phyloP scores from a whole-genome alignment of 768 basidiomycete genomes.

The Amanita pseudoporphyria region DNA sequence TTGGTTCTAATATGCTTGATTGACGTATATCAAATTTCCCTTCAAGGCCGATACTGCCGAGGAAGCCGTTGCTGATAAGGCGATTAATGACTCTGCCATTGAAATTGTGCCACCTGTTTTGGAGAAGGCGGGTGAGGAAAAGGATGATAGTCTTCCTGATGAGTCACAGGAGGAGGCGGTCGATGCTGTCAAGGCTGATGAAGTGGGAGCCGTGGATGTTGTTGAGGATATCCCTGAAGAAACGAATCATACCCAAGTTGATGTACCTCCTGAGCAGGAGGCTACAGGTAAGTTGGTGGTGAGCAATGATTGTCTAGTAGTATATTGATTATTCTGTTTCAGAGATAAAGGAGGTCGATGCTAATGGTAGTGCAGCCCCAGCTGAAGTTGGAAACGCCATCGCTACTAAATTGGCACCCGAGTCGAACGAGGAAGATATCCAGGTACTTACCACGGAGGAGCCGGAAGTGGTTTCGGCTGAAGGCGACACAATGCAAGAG shows the following conservation, averaged over 20 bases:
- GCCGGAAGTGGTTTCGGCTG: background rate
- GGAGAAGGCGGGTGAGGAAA: background rate
- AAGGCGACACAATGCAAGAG: background rate
- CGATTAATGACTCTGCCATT: constrained; percentile 4
- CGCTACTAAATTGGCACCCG: background rate
- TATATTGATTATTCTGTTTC: background rate
- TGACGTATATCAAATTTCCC: background rate
- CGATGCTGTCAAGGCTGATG: background rate
- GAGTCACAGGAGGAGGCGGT: background rate
- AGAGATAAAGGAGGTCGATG: background rate
- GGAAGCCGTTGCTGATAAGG: constrained; percentile 1
- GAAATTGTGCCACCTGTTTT: constrained; percentile 1
- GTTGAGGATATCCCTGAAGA: background rate
- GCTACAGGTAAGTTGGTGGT: background rate
- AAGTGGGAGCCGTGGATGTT: background rate
- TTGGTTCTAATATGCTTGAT: background rate
- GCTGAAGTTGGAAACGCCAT: background rate
- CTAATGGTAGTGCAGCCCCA: background rate
- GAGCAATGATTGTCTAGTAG: background rate
- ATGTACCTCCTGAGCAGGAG: background rate
- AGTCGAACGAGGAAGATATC: background rate
- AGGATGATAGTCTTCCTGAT: background rate
- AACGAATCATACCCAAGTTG: background rate
- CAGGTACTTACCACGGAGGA: background rate
- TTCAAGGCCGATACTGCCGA: constrained; percentile 1